These are phyloP conservation scores for Tieghemostelium lacteum DNA, from an alignment of 78 protist genomes.

Conservation along the genomic window DNA sequence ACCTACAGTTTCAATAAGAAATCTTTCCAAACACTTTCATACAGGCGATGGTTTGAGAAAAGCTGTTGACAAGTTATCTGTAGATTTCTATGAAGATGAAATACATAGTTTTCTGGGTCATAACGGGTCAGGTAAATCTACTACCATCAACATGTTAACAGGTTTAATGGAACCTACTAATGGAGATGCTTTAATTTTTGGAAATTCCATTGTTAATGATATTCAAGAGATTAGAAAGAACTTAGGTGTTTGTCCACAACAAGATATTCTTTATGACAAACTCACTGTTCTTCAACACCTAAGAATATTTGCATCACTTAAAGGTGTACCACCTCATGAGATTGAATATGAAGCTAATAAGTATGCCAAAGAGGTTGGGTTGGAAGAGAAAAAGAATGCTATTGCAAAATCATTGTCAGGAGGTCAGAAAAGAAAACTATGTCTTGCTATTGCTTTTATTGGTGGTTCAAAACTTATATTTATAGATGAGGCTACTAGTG, in stretches of 20 bases:
- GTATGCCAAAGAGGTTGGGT: slow-evolving; percentile 41
- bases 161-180: slow-evolving; percentile 73
- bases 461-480: slow-evolving; percentile 80
- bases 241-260: slow-evolving; percentile 83
- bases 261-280: slow-evolving; percentile 58
- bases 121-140: slow-evolving; percentile 91
- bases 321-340: slow-evolving; percentile 4
- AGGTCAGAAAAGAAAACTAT: slow-evolving; percentile 89
- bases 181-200: slow-evolving; percentile 60
- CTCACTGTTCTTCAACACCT: slow-evolving; percentile 78
- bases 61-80: slow-evolving; percentile 55
- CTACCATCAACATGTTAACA: slow-evolving; percentile 88
- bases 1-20: slow-evolving; percentile 24
- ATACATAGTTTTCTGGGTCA: slow-evolving; percentile 83
- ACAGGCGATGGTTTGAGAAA: slow-evolving; percentile 65
- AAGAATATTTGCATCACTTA: slow-evolving; percentile 63
- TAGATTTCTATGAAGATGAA: slow-evolving; percentile 36
- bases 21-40: slow-evolving; percentile 35
- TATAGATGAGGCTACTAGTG: slow-evolving; percentile 55
- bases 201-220: slow-evolving; percentile 4
- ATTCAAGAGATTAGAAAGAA: slow-evolving; percentile 27
- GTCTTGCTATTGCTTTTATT: slow-evolving; percentile 86
- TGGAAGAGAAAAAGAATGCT: slow-evolving; percentile 15
- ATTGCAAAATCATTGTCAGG: slow-evolving; percentile 71
- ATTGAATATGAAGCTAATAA: slow-evolving; percentile 31